A percentile compares a stretch with the other conserved stretches of the same genome.
Conservation (phyloP, 441 rosid species). For the Jatropha multifida region DNA sequence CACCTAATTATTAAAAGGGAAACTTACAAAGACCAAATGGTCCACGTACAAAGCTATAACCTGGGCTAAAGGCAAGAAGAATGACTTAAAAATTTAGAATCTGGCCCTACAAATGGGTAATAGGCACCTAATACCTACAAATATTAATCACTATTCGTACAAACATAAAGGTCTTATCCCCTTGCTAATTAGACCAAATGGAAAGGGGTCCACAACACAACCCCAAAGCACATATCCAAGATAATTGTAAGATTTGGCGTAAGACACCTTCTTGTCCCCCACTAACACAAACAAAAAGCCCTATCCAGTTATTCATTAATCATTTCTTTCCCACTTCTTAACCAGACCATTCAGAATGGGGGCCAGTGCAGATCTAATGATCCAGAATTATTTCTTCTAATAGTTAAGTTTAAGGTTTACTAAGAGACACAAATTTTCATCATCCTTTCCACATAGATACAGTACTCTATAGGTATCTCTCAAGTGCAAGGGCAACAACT, state of each 20-base stretch:
- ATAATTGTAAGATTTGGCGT: background rate
- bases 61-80: background rate
- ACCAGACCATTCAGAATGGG: slow-evolving; percentile 23
- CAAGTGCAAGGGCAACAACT: background rate
- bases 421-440: slow-evolving; percentile 8
- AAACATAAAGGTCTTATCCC: slow-evolving; percentile 16
- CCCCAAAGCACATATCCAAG: slow-evolving; percentile 15
- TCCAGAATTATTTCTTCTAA: slow-evolving; percentile 18
- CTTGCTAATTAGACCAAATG: slow-evolving; percentile 17
- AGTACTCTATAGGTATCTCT: background rate
- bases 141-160: slow-evolving; percentile 20
- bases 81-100: slow-evolving; percentile 20
- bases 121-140: slow-evolving; percentile 19
- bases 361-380: slow-evolving; percentile 14
- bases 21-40: slow-evolving; percentile 16
- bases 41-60: slow-evolving; percentile 25
- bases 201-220: slow-evolving; percentile 20
- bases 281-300: slow-evolving; percentile 25
- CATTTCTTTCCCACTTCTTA: slow-evolving; percentile 29
- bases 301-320: slow-evolving; percentile 32
- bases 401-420: slow-evolving; percentile 24
- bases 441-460: slow-evolving; percentile 14
- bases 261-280: slow-evolving; percentile 28
- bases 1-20: slow-evolving; percentile 10
- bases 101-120: slow-evolving; percentile 36